Evolutionary conservation across 441 rosid genomes (phyloP), one percentile per base, ranked within the genome.

Genomic region (Adansonia madagascariensis): DNA sequence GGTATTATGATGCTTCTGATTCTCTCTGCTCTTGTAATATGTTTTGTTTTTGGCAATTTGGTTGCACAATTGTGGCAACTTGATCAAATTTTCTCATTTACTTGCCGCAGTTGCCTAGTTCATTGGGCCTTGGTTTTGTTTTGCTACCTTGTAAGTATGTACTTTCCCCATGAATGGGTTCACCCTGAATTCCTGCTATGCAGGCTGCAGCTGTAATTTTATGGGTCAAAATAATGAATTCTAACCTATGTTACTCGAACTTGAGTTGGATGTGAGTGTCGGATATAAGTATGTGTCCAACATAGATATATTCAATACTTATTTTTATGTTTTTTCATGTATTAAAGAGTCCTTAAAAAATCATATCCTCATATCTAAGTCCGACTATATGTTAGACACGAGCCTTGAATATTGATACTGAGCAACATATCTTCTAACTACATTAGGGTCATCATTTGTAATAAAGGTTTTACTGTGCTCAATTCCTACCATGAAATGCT

Each of bases 101-200:
- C 24, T 20, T 6, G 10, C 1, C 31, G 31, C 31, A 2, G 31
- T 27, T 8, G 62, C 57, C 24, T 9, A 12, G 31, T 39, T 7
- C 17, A 4, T 31, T 74, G 15, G 56, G 9, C 17, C 27, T 61
- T 75, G 3, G 52, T 75, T 27, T 75, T 27, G 41, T 50, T 73
- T 62, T 50, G 20, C 63, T 31, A 5, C 18, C 52, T 59, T 61
- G 43, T 73, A 60, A 59, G 44, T 73, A 17, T 27, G 15, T 24
- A 44, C 49, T 17, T 31, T 47, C 41, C 31, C 47, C 47, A n/a
- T 47, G 62, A 75, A 52, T 1, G 62, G 49, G 24, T 27, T 67
- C n/a, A 64, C 50, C 12, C 35, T 17, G 12, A 72, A 60, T 60
- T 22, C 22, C 46, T 75, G 12, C 9, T 2, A 47, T 31, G 75